Evolutionary conservation across 306 rosid genomes (phyloP).

Genomic region (Malus asiatica): DNA sequence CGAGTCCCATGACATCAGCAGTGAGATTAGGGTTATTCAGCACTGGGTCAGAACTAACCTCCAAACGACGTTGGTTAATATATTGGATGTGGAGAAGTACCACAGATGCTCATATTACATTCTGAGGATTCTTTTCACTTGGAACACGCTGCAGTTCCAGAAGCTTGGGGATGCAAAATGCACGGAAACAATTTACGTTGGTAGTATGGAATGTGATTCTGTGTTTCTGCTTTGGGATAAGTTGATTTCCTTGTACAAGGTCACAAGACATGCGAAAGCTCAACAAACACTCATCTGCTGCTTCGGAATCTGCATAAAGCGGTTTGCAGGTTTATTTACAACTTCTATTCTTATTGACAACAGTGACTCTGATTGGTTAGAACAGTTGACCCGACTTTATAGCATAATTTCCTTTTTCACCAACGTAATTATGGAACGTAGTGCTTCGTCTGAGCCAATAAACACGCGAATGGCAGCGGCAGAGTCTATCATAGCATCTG

Average conservation of each 20-base stretch:
- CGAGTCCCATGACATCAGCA: constrained; percentile 32
- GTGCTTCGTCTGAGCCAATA: constrained; percentile 62
- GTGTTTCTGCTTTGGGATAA: constrained; percentile 70
- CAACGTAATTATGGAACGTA: constrained; percentile 40
- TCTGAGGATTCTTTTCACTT: constrained; percentile 60
- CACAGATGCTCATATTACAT: constrained; percentile 63
- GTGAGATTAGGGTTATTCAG: constrained; percentile 42
- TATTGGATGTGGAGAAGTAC: constrained; percentile 61
- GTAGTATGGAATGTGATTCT: constrained; percentile 58
- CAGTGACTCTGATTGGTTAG: constrained; percentile 24
- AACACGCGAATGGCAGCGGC: constrained; percentile 80
- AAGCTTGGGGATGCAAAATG: constrained; percentile 29
- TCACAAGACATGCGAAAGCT: constrained; percentile 70
- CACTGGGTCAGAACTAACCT: constrained; percentile 59
- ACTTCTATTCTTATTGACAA: background rate
- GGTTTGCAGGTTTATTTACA: constrained; percentile 43
- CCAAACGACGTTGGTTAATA: constrained; percentile 51
- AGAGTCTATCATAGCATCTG: constrained; percentile 73
- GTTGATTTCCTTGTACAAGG: constrained; percentile 51
- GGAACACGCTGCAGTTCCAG: constrained; percentile 73
- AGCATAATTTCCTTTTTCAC: constrained; percentile 53
- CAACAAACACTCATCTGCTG: constrained; percentile 63
- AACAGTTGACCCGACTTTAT: constrained; percentile 26
- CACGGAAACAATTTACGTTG: constrained; percentile 47
- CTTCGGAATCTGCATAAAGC: constrained; percentile 65